Percentiles rank a stretch among this genome's conserved stretches.
phyloP scores from a whole-genome alignment of 306 rosid genomes.

The Lathyrus aphaca region DNA sequence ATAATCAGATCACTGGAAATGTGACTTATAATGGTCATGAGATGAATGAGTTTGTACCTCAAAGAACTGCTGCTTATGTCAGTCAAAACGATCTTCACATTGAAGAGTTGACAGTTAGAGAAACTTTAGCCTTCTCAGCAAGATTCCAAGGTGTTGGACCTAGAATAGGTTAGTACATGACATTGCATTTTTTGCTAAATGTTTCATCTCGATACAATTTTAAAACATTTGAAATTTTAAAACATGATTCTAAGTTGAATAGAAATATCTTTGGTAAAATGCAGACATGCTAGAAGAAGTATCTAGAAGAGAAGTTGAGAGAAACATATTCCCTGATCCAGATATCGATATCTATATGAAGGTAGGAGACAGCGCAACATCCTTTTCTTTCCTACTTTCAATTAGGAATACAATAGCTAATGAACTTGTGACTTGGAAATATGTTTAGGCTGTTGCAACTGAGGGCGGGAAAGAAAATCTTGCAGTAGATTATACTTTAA shows the following conservation, averaged over 20 bases:
- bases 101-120: conserved; percentile 41
- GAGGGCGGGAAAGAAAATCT: conserved; percentile 67
- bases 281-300: conserved; percentile 42
- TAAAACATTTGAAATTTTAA: neutral
- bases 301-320: conserved; percentile 37
- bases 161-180: conserved; percentile 33
- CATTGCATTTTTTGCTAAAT: neutral
- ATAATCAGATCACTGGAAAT: conserved; percentile 3
- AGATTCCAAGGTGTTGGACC: conserved; percentile 45
- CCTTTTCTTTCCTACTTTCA: neutral
- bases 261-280: neutral
- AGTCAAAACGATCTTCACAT: conserved; percentile 40
- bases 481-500: conserved; percentile 65
- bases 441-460: conserved; percentile 60
- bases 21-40: conserved; percentile 40
- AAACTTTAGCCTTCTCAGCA: conserved; percentile 45
- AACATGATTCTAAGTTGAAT: neutral
- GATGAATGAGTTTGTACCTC: conserved; percentile 40
- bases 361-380: conserved; percentile 15
- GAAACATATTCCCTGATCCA: conserved; percentile 43
- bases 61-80: conserved; percentile 40
- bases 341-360: conserved; percentile 43
- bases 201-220: neutral
- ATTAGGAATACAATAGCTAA: neutral
- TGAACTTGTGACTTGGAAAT: conserved; percentile 26